Evolutionary conservation across 495 filamentous ascomycete species (phyloP), one percentile per base, ranked within the genome.

Genomic region (Pyrenula massariospora): DNA sequence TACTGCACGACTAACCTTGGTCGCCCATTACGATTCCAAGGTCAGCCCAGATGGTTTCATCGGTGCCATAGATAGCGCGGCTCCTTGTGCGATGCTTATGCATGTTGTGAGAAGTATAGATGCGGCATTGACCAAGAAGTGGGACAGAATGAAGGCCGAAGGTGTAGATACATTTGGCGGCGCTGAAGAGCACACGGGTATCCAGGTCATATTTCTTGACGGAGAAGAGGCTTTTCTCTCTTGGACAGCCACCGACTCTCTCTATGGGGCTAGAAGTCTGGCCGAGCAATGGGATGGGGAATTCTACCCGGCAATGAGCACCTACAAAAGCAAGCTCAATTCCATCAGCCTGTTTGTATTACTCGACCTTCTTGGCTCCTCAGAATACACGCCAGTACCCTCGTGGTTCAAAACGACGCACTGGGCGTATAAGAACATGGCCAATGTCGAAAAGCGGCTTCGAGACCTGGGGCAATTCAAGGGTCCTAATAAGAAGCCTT

Each of bases 11-110:
- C 68, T 97, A 63, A 91, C 89, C 11, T 76, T 97, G 25, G 94
- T 91, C 22, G 93, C 93, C 50, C 93, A 98, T 72, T 98, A 95
- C 71, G 93, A 98, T 62, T 88, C 82, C 66, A 86, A 93, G 70
- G 75, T 88, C 24, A 73, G 75, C 10, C 94, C 94, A 0, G 68
- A 84, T 58, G 93, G 90, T 0, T 98, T 98, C 67, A 89, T 98
- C 54, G 93, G 93, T 3, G 93, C 91, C 0, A 91, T 84, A 22
- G 93, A 98, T 62, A 95, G 89, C 60, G 93, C 93, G 0, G 93
- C 83, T 25, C 91, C 94, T 25, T 96, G 91, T 67, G 94, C 94
- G 0, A 87, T 97, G 71, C 74, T 98, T 50, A 77, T 98, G 82
- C 87, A 93, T 66, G 83, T 84, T 10, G 89, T 90, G 63, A 73